Evolutionary conservation across 2,329 filamentous ascomycete genomes (phyloP).

Genomic region (Colletotrichum trifolii): DNA sequence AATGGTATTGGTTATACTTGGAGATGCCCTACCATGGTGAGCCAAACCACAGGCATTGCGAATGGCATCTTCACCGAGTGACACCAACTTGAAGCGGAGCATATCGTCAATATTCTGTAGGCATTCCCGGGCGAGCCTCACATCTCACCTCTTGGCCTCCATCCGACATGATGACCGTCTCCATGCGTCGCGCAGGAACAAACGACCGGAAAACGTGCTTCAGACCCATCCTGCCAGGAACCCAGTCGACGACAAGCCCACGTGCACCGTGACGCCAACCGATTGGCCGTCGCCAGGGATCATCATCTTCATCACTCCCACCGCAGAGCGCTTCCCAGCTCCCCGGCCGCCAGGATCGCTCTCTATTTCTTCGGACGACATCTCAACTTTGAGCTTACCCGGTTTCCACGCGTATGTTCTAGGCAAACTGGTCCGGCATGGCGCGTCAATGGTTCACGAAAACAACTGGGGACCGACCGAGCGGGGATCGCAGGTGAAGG

Average conservation of each 20-base stretch:
- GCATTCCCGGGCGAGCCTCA: slow-evolving; percentile 14
- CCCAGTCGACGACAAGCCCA: slow-evolving; percentile 26
- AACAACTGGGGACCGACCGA: slow-evolving; percentile 11
- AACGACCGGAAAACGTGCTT: slow-evolving; percentile 21
- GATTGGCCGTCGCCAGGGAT: slow-evolving; percentile 41
- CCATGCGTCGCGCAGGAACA: slow-evolving; percentile 18
- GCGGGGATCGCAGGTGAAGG: slow-evolving; percentile 18
- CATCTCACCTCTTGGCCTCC: not conserved
- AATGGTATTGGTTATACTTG: not conserved
- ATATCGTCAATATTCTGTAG: not conserved
- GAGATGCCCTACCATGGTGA: not conserved
- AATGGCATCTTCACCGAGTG: slow-evolving; percentile 17
- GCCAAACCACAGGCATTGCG: not conserved
- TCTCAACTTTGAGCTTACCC: slow-evolving; percentile 26
- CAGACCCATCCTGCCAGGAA: slow-evolving; percentile 23
- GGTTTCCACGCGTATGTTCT: slow-evolving; percentile 12
- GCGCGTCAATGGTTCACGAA: slow-evolving; percentile 30
- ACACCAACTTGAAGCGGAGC: not conserved
- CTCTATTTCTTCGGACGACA: slow-evolving; percentile 19
- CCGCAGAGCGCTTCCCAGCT: not conserved
- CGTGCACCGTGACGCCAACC: slow-evolving; percentile 43
- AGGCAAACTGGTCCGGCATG: slow-evolving; percentile 34
- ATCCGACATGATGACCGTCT: slow-evolving; percentile 5
- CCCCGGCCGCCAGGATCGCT: slow-evolving; percentile 8
- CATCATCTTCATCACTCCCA: slow-evolving; percentile 5